phyloP scores from a whole-genome alignment of 2,329 filamentous ascomycete species.

The Diaporthe destruens region DNA sequence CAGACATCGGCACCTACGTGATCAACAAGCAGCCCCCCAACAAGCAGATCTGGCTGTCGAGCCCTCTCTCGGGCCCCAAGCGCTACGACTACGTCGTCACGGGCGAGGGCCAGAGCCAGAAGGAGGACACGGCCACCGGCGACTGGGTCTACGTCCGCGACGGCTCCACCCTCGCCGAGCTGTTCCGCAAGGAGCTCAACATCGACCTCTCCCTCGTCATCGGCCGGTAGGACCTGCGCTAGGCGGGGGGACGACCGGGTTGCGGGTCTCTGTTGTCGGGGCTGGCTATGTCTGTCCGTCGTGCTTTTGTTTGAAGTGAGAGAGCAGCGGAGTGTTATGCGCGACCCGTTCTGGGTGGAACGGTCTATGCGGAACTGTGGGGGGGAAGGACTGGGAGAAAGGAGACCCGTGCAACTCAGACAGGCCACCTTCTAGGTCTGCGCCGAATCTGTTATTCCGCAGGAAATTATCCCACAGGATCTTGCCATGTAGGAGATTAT shows the following conservation, averaged over 20 bases:
- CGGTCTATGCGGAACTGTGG: no score
- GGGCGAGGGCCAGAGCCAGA: slow-evolving; percentile 80
- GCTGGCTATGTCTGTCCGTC: no score
- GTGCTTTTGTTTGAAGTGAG: no score
- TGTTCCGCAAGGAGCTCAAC: slow-evolving; percentile 82
- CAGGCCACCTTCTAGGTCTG: no score
- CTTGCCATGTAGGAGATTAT: no score
- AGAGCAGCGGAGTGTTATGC: no score
- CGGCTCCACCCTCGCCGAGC: slow-evolving; percentile 77
- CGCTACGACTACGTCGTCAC: slow-evolving; percentile 89
- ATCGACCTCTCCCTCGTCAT: slow-evolving; percentile 65
- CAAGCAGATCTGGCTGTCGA: slow-evolving; percentile 97
- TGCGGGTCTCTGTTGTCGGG: no score
- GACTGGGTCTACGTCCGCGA: slow-evolving; percentile 93
- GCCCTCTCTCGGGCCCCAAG: slow-evolving; percentile 90
- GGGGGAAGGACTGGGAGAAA: no score
- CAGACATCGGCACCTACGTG: slow-evolving; percentile 83
- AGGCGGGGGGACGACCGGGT: not conserved
- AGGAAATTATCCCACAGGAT: no score
- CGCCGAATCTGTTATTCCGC: no score
- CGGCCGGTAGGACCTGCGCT: slow-evolving; percentile 36
- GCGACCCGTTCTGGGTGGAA: no score
- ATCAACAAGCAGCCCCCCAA: slow-evolving; percentile 99
- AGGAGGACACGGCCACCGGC: slow-evolving; percentile 79
- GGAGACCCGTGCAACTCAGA: no score